Base-by-base conservation (phyloP, 139 green algal genomes). In the Volvox reticuliferus region DNA sequence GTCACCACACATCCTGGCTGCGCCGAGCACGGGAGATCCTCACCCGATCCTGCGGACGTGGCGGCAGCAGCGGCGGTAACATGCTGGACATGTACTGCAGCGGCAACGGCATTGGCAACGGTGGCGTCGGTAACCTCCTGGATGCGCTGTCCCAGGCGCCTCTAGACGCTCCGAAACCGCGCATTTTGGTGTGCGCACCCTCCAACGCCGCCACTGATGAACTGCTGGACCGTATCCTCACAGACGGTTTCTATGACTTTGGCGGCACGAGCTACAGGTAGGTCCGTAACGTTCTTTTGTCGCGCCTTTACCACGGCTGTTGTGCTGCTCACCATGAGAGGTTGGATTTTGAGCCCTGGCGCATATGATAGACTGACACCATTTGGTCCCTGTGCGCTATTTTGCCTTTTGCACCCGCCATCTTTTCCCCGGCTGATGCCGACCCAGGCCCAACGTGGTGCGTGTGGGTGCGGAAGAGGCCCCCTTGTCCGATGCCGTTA, bases 171-270 rank as follows among this genome's bases (percentile, higher is more conserved):
- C 93, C 78, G 65, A 97, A 96, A 89, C 95, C 96, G 19, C 94
- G 97, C 86, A 95, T 99, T 55, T 94, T 99, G 65, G 96, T 99
- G 17, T 99, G 97, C 87, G 98, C 98, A 28, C 98, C 98, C 65
- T 98, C 94, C 75, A 99, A 99, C 88, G 97, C 97, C 21, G 98
- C 98, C 26, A 96, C 97, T 3, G 98, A 99, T 73, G 98, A 99
- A 94, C 93, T 99, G 81, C 94, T 99, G 68, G 88, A 97, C 62
- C 93, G 98, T 6, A 96, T 99, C 30, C 95, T 99, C 91, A 92
- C 95, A 21, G 78, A 93, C 22, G 91, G 88, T 30, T 95, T 95
- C 76, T 44, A 28, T 16, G 93, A 94, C 86, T 91, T 92, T 36
- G 86, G 90, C 20, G 93, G 92, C 16, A 35, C 79, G 32, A 69